Evolutionary conservation across 208 protist genomes (phyloP), one percentile per base, ranked within the genome.

Genomic region (Leishmania major): DNA sequence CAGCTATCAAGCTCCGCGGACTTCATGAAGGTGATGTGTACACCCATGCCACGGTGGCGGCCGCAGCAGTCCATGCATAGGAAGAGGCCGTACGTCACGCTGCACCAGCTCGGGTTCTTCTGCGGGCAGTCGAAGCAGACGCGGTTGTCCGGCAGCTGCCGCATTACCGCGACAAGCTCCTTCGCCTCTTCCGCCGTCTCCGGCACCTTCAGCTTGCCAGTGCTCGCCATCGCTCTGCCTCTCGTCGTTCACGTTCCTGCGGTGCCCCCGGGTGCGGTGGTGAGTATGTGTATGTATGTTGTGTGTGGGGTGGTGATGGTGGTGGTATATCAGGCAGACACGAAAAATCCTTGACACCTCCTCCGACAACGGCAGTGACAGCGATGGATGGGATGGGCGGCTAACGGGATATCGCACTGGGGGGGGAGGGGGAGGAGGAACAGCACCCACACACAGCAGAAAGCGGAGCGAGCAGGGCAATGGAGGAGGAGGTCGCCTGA

Each of bases 31-130:
- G 94, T 97, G 75, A 99, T 91, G 87, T 99, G 98, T 53, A 99
- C 98, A 57, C 99, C 98, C 71, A 99, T 90, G 43, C 91, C 93
- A 71, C 99, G 94, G 87, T 99, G 99, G 15, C 92, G 87, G 51
- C 96, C 96, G 49, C 97, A 96, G 93, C 99, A 99, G 75, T 99
- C 96, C 88, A 99, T 95, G 90, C 99, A 99, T 69, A 99, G 92
- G 80, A 99, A 99, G 75, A 99, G 93, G 78, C 98, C 99, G 84
- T 97, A 99, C 2, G 96, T 97, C 37, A 99, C 93, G 70, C 96
- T 99, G 62, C 96, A 95, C 98, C 99, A 99, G 71, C 92, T 98
- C 17, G 99, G 98, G 75, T 97, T 99, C 84, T 99, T 99, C 74
- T 96, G 91, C 49, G 89, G 85, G 87, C 99, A 99, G 90, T 99